phyloP scores from a whole-genome alignment of 345 rosid genomes.

The Stellera chamaejasme region DNA sequence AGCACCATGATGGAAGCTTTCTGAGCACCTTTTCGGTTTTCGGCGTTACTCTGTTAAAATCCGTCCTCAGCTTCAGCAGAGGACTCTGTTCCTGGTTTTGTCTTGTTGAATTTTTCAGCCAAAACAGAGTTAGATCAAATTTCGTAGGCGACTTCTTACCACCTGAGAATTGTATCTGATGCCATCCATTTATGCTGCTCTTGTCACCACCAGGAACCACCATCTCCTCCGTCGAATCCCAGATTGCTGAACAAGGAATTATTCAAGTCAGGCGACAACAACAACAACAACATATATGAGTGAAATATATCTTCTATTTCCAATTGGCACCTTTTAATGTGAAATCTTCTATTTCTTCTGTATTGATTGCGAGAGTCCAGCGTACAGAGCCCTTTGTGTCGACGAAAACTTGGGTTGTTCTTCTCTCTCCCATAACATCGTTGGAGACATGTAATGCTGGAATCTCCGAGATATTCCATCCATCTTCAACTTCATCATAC shows the following conservation, averaged over 20 bases:
- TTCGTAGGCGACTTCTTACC: constrained; percentile 55
- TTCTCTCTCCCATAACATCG: constrained; percentile 29
- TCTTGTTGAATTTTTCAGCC: constrained; percentile 25
- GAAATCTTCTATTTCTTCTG: constrained; percentile 66
- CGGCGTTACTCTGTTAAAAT: constrained; percentile 49
- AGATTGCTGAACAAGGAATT: neutral
- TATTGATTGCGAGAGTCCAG: constrained; percentile 84
- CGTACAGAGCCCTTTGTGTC: constrained; percentile 64
- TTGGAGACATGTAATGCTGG: constrained; percentile 42
- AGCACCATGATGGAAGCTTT: constrained; percentile 75
- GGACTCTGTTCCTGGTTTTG: constrained; percentile 21
- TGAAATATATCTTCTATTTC: no score
- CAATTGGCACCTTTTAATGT: constrained; percentile 38
- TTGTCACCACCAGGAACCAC: constrained; percentile 53
- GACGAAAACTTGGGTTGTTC: constrained; percentile 41
- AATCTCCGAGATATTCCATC: constrained; percentile 66
- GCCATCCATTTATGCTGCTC: constrained; percentile 64
- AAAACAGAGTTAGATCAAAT: constrained; percentile 48
- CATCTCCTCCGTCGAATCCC: constrained; percentile 16
- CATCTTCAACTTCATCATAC: constrained; percentile 39
- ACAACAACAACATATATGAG: neutral
- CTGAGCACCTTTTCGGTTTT: constrained; percentile 36
- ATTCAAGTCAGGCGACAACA: neutral
- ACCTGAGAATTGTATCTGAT: constrained; percentile 71
- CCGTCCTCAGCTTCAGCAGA: constrained; percentile 81